phyloP scores from a whole-genome alignment of 805 yeast species.

The Monosporozyma aerobia region DNA sequence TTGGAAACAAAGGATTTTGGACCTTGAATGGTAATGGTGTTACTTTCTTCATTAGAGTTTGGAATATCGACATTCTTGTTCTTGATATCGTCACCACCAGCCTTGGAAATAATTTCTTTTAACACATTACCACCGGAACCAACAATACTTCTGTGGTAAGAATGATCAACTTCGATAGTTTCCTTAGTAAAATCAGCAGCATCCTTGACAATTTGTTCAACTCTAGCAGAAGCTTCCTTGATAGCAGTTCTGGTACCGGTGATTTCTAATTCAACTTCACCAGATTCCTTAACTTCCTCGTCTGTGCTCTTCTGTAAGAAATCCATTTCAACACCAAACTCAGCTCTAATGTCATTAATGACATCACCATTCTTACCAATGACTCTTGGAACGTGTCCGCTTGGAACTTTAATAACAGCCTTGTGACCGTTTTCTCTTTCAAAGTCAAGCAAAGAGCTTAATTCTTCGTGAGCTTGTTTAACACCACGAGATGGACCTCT shows the following conservation, averaged over 20 bases:
- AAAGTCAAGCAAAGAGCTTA: constrained; percentile 72
- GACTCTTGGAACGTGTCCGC: constrained; percentile 67
- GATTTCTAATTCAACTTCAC: constrained; percentile 54
- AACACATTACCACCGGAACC: constrained; percentile 72
- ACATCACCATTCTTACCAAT: constrained; percentile 86
- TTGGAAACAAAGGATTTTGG: constrained; percentile 63
- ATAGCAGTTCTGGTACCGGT: constrained; percentile 73
- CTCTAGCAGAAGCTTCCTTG: constrained; percentile 56
- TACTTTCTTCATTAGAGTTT: constrained; percentile 48
- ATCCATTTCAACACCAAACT: constrained; percentile 43
- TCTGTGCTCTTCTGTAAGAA: constrained; percentile 33
- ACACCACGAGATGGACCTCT: constrained; percentile 91
- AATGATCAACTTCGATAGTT: constrained; percentile 57
- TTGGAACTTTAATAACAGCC: constrained; percentile 56
- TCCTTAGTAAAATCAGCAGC: constrained; percentile 52
- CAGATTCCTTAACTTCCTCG: constrained; percentile 37
- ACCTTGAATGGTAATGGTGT: constrained; percentile 59
- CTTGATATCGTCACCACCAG: constrained; percentile 57
- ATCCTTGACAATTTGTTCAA: constrained; percentile 55
- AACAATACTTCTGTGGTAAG: constrained; percentile 63
- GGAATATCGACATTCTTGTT: constrained; percentile 45
- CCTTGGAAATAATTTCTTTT: constrained; percentile 63
- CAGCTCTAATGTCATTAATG: constrained; percentile 70
- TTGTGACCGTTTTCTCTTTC: constrained; percentile 80
- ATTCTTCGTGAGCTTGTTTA: constrained; percentile 70